Evolutionary conservation across 2,329 filamentous ascomycete genomes (phyloP).

Genomic region (Colletotrichum theobromicola): DNA sequence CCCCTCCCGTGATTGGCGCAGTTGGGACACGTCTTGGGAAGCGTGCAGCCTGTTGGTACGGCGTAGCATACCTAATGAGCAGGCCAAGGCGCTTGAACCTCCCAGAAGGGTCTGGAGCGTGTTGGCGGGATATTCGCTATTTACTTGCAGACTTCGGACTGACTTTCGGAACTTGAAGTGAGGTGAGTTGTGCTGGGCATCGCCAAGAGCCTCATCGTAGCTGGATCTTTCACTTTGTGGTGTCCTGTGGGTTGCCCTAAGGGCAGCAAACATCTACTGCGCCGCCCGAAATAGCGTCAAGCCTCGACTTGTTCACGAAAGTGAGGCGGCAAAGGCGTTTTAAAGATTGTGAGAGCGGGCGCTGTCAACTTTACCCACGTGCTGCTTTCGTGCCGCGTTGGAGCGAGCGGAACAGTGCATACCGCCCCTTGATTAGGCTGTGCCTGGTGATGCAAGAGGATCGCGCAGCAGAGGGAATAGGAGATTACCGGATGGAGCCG

Average conservation of each 20-base stretch:
- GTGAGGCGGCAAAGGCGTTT: background rate
- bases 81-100: background rate
- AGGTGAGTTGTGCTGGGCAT: background rate
- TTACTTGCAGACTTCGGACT: background rate
- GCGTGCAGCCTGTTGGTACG: background rate
- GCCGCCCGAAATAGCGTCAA: background rate
- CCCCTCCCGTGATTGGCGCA: constrained; percentile 6
- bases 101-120: background rate
- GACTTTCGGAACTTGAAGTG: background rate
- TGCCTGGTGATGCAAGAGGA: background rate
- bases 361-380: background rate
- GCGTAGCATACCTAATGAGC: background rate
- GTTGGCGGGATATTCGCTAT: background rate
- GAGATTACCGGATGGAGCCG: background rate
- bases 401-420: background rate
- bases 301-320: background rate
- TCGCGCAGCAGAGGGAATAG: background rate
- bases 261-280: background rate
- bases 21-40: background rate
- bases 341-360: background rate
- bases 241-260: background rate
- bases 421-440: background rate
- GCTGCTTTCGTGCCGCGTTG: background rate
- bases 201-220: constrained; percentile 6
- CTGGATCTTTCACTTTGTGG: background rate